Percentiles rank a stretch among this genome's conserved stretches.
phyloP scores from a whole-genome alignment of 208 protist genomes.

The Naegleria fowleri region DNA sequence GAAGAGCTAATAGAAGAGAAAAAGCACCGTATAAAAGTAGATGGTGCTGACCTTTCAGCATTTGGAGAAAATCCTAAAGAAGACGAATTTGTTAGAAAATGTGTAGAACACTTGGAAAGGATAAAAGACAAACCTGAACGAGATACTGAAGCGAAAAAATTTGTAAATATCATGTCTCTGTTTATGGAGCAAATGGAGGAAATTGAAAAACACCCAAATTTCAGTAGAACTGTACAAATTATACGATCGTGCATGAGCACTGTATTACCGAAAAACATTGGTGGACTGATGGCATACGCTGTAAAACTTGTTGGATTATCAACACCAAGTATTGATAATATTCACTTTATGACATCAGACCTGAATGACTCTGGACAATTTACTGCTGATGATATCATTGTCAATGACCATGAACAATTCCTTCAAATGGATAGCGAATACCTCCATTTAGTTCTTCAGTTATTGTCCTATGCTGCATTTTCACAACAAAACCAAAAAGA shows the following conservation, averaged over 20 bases:
- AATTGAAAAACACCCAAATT: neutral
- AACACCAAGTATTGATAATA: neutral
- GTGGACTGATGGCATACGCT: neutral
- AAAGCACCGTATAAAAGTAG: neutral
- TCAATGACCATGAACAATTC: neutral
- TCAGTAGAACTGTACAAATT: neutral
- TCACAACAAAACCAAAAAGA: conserved; percentile 12
- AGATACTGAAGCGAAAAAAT: neutral
- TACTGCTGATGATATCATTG: neutral
- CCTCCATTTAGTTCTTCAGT: neutral
- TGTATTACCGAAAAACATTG: neutral
- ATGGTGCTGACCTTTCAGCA: neutral
- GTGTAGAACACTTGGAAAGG: neutral
- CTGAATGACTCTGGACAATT: neutral
- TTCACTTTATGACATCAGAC: neutral
- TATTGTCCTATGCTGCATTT: neutral
- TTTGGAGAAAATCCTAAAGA: neutral
- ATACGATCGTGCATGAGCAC: neutral
- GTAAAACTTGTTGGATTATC: neutral
- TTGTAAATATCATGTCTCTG: neutral
- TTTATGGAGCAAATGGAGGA: neutral
- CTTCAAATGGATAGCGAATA: neutral
- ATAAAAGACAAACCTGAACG: neutral
- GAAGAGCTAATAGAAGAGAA: neutral
- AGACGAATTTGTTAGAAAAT: neutral